Evolutionary conservation across 2,329 filamentous ascomycete genomes (phyloP).

Genomic region (Neocatenulostroma microsporum): DNA sequence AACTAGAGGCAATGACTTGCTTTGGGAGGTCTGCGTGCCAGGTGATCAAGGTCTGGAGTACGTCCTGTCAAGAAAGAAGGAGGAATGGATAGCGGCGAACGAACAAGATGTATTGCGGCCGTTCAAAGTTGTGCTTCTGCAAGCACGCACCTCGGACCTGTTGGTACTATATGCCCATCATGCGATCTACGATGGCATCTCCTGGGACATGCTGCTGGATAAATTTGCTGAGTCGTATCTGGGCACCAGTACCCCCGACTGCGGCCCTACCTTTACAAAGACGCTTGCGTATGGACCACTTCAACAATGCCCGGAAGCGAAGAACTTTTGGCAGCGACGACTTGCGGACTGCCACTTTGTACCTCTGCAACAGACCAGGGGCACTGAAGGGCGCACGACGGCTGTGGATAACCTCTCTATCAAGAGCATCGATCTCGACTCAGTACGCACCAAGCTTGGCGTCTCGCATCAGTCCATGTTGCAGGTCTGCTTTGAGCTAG

Average conservation of each 20-base stretch:
- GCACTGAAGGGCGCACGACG: no score
- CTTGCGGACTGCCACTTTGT: conserved; percentile 38
- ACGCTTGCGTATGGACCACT: conserved; percentile 64
- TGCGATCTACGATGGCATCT: conserved; percentile 77
- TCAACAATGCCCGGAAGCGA: conserved; percentile 38
- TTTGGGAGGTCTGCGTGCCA: no score
- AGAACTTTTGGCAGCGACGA: conserved; percentile 57
- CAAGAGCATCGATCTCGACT: no score
- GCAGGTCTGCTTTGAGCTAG: conserved; percentile 65
- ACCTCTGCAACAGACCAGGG: conserved; percentile 10
- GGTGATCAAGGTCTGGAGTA: no score
- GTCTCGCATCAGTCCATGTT: conserved; percentile 74
- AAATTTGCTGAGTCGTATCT: conserved; percentile 50
- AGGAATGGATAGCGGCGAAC: no score
- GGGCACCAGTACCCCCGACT: conserved; percentile 17
- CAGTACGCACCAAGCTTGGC: conserved; percentile 50
- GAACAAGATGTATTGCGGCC: no score
- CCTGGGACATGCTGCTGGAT: conserved; percentile 60
- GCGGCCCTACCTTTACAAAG: conserved; percentile 55
- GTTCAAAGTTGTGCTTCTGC: no score
- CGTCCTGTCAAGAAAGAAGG: no score
- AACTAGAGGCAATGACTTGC: conserved; percentile 33
- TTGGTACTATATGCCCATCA: conserved; percentile 71
- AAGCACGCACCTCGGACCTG: no score
- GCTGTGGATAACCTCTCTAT: conserved; percentile 24